Base-by-base conservation (phyloP, 768 basidiomycete species). In the Russula foetens region DNA sequence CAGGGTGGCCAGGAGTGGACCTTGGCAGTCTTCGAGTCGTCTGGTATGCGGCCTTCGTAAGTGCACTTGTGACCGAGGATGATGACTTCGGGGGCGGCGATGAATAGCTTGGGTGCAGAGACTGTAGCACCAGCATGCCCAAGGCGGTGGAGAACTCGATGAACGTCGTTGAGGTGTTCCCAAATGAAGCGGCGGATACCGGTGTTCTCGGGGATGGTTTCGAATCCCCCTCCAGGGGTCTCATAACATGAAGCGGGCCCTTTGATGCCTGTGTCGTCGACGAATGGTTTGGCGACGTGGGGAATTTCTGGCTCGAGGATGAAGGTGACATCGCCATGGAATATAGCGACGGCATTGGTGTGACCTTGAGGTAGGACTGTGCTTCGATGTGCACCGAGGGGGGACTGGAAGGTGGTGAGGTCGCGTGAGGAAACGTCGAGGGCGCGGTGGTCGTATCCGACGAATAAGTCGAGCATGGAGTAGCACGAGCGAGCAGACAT, bases 31-130 rank as follows among this genome's bases (percentile, higher is more conserved):
- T 64, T 68, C 0, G 39, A 46, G 5, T 69, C 53, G 5, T 17
- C 39, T 3, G 39, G 39, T 14, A 41, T 7, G 17, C 17, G 17
- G 11, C 39, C 17, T 17, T 41, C 39, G 7, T 41, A 41, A 4
- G 39, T 41, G 17, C 39, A 41, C 17, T 41, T 41, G 17, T 41
- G 39, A 1, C 39, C 17, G 12, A 54, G 29, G 0, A 77, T 75
- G 0, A 81, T 54, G 1, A 79, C 69, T 43, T 71, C 66, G 0
- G 68, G 69, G 0, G 61, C 48, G 1, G 58, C 47, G 7, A 47
- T 17, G 8, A 56, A 38, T 0, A 56, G 23, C 15, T 56, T 47
- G 15, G 8, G 6, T 7, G 55, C 23, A 4, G 54, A 56, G 4
- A 56, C 45, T 19, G 54, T 56, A 7, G 33, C 21, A 19, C 46